Evolutionary conservation across 2,329 filamentous ascomycete species (phyloP).

Genomic region (Alternaria triticimaculans): DNA sequence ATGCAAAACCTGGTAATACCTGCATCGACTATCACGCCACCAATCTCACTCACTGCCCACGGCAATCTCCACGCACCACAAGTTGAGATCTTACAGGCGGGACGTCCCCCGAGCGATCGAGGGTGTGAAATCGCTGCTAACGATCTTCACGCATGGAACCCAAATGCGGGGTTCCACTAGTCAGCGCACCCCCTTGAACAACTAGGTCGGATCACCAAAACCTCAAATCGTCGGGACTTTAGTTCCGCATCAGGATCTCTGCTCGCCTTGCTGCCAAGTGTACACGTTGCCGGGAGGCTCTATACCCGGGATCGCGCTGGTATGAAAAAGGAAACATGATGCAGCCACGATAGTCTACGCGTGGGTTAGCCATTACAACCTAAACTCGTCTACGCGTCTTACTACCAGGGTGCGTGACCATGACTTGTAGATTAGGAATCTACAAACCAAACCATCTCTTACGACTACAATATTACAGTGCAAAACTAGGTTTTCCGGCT

Average conservation of each 20-base stretch:
- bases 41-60: not conserved
- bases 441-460: not conserved
- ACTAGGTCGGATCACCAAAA: not conserved
- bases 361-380: not conserved
- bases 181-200: not conserved
- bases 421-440: not conserved
- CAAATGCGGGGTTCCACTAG: conserved; percentile 3
- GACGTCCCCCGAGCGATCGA: conserved; percentile 1
- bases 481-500: not conserved
- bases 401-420: not conserved
- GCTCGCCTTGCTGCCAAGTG: not conserved
- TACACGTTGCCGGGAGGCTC: not conserved
- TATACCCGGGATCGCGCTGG: not conserved
- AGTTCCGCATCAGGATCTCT: not conserved
- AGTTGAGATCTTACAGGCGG: not conserved
- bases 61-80: not conserved
- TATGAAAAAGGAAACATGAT: not conserved
- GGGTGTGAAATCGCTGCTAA: not conserved
- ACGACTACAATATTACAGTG: not conserved
- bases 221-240: conserved; percentile 2
- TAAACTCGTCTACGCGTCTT: not conserved
- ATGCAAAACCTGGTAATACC: not conserved
- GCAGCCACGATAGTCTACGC: not conserved
- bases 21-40: not conserved
- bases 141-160: conserved; percentile 5